Evolutionary conservation across 495 filamentous ascomycete species (phyloP).

Genomic region (Penicilliopsis zonata): DNA sequence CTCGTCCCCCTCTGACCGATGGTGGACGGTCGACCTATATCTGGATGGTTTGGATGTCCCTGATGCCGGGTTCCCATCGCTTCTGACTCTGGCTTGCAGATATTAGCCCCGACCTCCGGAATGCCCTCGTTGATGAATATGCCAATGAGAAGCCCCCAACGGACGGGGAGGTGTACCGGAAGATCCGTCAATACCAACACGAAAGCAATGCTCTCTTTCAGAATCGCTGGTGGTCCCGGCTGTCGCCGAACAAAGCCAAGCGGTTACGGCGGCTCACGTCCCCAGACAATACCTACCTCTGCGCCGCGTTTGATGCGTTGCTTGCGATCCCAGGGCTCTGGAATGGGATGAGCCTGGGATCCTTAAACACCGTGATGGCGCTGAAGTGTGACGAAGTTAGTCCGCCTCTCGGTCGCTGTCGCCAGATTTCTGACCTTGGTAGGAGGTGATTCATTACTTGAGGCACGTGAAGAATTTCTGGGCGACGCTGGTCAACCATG

Average conservation of each 20-base stretch:
- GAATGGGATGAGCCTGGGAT: conserved; percentile 14
- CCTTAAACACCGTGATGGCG: conserved; percentile 8
- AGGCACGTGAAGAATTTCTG: conserved; percentile 3
- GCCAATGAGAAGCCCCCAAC: conserved; percentile 12
- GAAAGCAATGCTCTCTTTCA: conserved; percentile 6
- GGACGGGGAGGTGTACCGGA: conserved; percentile 20
- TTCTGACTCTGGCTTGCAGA: conserved; percentile 7
- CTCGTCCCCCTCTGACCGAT: conserved; percentile 13
- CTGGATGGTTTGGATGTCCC: conserved; percentile 12
- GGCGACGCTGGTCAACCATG: conserved; percentile 2
- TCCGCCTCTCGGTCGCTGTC: background rate
- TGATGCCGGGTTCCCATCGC: background rate
- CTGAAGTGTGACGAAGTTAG: conserved; percentile 9
- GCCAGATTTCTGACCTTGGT: background rate
- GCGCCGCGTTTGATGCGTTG: conserved; percentile 12
- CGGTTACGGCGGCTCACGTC: conserved; percentile 4
- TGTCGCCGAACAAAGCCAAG: conserved; percentile 5
- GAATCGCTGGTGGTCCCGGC: conserved; percentile 5
- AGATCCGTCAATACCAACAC: conserved; percentile 17
- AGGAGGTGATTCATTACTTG: conserved; percentile 10
- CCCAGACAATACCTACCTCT: conserved; percentile 4
- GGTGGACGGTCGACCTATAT: conserved; percentile 30
- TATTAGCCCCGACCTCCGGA: conserved; percentile 12
- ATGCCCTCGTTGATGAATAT: conserved; percentile 15
- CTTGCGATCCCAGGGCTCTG: conserved; percentile 15